Base-by-base conservation (phyloP, 352 stramenopile genomes). In the Phytophthora chlamydospora region DNA sequence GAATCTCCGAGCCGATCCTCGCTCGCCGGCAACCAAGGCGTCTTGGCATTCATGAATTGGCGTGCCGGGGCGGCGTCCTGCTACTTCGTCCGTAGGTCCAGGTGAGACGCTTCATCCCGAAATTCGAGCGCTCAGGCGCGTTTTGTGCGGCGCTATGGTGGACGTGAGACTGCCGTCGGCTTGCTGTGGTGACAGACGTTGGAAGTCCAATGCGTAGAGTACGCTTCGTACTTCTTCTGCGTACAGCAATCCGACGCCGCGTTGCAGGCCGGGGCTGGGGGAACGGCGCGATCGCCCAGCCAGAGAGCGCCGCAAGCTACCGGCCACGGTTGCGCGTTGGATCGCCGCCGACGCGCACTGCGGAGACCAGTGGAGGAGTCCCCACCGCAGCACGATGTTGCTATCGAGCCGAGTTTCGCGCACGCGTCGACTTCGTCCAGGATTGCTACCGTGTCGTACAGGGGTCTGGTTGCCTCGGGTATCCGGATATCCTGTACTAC, bases 41-140 rank as follows among this genome's bases (percentile, higher is more conserved):
- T 14, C 27, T 16, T 13, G n/a, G 34, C 49, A 66, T 13, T 66
- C 41, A 62, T 66, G 58, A 66, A 66, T 51, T 61, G 60, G 42
- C 24, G n/a, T n/a, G n/a, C n/a, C n/a, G n/a, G n/a, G n/a, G n/a
- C 21, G 21, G 21, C 21, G 36, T 21, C 2, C 36, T 39, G 34
- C 34, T 39, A 16, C 36, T 42, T 42, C 14, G 36, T 10, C 36
- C 24, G 24, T n/a, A n/a, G n/a, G n/a, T 29, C 24, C 24, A 6
- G 24, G 24, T 29, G 4, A 4, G 24, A 6, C 24, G 4, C 24
- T 29, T 29, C 24, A 29, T 29, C 24, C 24, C 24, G 24, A 29
- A 6, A 29, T 29, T 29, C 24, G 24, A 29, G 34, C 2, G 36
- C 36, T 42, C 36, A 42, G 36, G 17, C 4, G 35, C 21, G 7